Conservation (phyloP, 345 rosid genomes). For the Eucalyptus tenuipes region DNA sequence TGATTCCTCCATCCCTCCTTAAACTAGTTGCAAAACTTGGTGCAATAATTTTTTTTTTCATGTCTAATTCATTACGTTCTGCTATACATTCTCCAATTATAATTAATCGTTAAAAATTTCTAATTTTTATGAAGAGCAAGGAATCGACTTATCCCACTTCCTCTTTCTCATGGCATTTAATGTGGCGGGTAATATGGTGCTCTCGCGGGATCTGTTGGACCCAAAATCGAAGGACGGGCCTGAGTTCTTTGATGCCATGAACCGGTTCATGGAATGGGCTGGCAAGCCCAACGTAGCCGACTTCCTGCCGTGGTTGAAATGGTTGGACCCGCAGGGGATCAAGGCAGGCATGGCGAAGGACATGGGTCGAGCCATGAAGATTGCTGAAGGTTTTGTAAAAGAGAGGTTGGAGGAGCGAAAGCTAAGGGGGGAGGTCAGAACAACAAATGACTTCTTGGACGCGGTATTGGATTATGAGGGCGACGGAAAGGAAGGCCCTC, state of each 20-base stretch:
- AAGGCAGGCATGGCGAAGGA: slow-evolving; percentile 2
- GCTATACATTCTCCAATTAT: neutral
- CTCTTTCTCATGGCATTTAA: neutral
- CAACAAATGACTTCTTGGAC: neutral
- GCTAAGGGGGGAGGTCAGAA: neutral
- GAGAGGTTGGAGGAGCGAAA: neutral
- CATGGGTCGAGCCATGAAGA: neutral
- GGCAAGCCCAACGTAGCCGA: neutral
- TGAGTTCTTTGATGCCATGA: neutral
- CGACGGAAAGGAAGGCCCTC: neutral
- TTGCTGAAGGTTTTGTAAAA: neutral
- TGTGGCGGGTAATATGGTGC: neutral
- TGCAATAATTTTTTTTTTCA: too few relatives aligned
- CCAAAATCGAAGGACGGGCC: neutral
- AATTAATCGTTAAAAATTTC: neutral
- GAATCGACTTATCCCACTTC: neutral
- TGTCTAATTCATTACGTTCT: too few relatives aligned
- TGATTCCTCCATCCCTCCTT: too few relatives aligned
- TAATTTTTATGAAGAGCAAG: neutral
- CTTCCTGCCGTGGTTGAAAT: neutral
- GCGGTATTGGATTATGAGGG: neutral
- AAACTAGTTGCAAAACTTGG: too few relatives aligned
- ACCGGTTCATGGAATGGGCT: neutral
- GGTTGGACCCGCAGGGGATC: slow-evolving; percentile 11
- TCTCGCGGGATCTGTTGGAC: neutral